A percentile compares a stretch with the other conserved stretches of the same genome.
Evolutionary conservation across 176 grass and related monocot species (phyloP).

Genomic region (Phoenix dactylifera): DNA sequence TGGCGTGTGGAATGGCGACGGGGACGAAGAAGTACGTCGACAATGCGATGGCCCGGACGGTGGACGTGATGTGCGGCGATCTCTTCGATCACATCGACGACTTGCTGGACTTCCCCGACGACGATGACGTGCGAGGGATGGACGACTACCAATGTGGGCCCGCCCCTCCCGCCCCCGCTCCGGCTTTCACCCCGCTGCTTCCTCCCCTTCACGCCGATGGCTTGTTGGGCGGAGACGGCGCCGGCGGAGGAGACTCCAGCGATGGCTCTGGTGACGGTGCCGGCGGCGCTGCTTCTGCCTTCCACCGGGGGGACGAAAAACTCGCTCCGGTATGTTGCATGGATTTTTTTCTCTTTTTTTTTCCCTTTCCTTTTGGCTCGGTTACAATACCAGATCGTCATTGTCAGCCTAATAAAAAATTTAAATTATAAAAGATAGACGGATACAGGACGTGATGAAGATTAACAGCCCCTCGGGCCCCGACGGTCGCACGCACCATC

Average conservation of each 20-base stretch:
- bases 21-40: background rate
- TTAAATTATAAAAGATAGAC: too few species aligned
- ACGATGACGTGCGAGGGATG: conserved; percentile 53
- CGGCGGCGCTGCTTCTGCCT: too few species aligned
- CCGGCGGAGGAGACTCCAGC: conserved; percentile 13
- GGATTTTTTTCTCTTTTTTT: too few species aligned
- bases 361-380: too few species aligned
- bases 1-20: background rate
- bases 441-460: too few species aligned
- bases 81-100: conserved; percentile 93
- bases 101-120: conserved; percentile 80
- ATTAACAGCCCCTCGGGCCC: too few species aligned
- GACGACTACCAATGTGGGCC: conserved; percentile 35
- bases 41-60: background rate
- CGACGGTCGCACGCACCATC: too few species aligned
- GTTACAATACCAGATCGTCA: too few species aligned
- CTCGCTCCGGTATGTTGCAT: too few species aligned
- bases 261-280: conserved; percentile 2
- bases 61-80: conserved; percentile 37
- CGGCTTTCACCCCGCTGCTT: conserved; percentile 4
- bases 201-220: conserved; percentile 9
- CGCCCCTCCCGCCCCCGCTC: conserved; percentile 11
- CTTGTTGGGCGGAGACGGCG: background rate
- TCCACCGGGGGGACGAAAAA: too few species aligned
- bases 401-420: too few species aligned